phyloP scores from a whole-genome alignment of 805 yeast species.

The Saccharomycopsis vini region DNA sequence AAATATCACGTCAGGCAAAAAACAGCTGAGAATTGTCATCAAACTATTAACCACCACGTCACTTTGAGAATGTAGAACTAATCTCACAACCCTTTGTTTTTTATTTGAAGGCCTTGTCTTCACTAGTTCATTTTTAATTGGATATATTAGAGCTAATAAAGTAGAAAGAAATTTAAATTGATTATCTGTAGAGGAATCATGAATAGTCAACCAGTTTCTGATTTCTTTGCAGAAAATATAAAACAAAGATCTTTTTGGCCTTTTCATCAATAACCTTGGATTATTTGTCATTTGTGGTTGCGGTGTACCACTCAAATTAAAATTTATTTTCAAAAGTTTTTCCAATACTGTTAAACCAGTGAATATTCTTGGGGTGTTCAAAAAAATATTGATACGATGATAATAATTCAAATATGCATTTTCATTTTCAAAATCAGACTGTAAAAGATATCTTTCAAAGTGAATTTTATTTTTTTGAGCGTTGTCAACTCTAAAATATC shows the following conservation, averaged over 20 bases:
- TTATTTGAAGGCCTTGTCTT: slow-evolving; percentile 12
- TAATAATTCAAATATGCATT: slow-evolving; percentile 13
- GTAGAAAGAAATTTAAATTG: slow-evolving; percentile 10
- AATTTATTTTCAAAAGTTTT: slow-evolving; percentile 5
- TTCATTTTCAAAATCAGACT: slow-evolving; percentile 13
- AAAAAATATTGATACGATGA: slow-evolving; percentile 14
- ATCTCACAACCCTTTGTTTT: slow-evolving; percentile 9
- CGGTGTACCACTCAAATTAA: not conserved
- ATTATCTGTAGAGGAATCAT: slow-evolving; percentile 9
- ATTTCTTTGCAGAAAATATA: slow-evolving; percentile 15
- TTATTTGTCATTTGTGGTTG: not conserved
- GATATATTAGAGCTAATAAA: slow-evolving; percentile 9
- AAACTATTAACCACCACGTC: slow-evolving; percentile 12
- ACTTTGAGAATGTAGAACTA: slow-evolving; percentile 12
- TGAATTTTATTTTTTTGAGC: slow-evolving; percentile 10
- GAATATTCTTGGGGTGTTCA: slow-evolving; percentile 18
- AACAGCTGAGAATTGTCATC: slow-evolving; percentile 12
- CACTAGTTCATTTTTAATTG: slow-evolving; percentile 10
- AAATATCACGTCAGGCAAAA: slow-evolving; percentile 17
- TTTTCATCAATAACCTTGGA: not conserved
- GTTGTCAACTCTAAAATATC: slow-evolving; percentile 16
- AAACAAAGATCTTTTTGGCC: slow-evolving; percentile 2
- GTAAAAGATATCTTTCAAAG: slow-evolving; percentile 13
- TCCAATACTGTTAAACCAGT: slow-evolving; percentile 15
- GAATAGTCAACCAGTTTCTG: slow-evolving; percentile 18